Evolutionary conservation across 1,284 basidiomycete species (phyloP), one percentile per base, ranked within the genome.

Genomic region (Boletellus sp.): DNA sequence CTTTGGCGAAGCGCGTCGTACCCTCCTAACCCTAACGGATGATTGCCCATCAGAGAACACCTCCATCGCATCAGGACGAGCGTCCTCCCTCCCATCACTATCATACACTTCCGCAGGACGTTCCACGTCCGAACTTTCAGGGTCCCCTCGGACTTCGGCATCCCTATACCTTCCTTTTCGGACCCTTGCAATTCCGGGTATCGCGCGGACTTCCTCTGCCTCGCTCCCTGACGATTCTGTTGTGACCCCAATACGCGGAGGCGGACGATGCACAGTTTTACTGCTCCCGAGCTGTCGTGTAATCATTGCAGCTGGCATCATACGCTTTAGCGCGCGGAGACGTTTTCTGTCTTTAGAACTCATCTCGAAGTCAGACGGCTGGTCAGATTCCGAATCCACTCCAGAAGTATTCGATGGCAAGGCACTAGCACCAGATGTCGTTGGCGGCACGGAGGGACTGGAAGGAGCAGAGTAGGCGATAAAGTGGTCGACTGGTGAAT

Each of bases 221-320:
- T 72, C 72, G 32, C 61, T 68, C 16, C 59, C 67, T 24, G 50
- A 67, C 43, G 50, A 60, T 30, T 52, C 53, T 5, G 19, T 49
- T 22, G 49, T 37, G n/a, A 38, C 40, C 47, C 62, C 57, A 21
- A 52, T 46, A 38, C 56, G 62, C 26, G 55, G 57, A 33, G 50
- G 46, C 18, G 43, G 45, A 8, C 38, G 50, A 21, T 33, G 44
- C 10, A 42, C 18, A 48, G 37, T 12, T 3, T 40, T 54, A 39
- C 59, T 51, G 24, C 50, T 42, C 42, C 60, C 53, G 36, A 74
- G 33, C 36, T 69, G 53, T 13, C 64, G 60, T 22, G 56, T 16
- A 22, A 76, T 60, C 77, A 81, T 78, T 46, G 67, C 68, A 15
- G 60, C 61, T 12, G 80, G 80, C 62, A 74, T 67, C 74, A 82